Conservation (phyloP, 192 early-diverging fungal species). For the Funneliformis mosseae region DNA sequence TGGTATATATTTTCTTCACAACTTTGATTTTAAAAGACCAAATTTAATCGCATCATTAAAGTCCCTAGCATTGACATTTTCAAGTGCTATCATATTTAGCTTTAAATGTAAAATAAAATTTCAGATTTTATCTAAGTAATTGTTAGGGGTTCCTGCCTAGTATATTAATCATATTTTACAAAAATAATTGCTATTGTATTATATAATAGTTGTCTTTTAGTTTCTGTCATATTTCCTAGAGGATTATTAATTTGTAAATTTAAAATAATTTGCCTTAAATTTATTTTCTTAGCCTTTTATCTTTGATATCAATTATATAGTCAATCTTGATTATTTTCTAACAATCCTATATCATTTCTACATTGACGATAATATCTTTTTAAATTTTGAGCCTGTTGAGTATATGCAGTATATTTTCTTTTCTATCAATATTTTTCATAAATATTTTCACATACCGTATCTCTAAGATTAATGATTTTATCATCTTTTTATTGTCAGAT, state of each 20-base stretch:
- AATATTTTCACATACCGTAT: too few relatives aligned
- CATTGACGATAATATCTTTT: too few relatives aligned
- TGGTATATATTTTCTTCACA: conserved; percentile 16
- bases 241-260: conserved; percentile 6
- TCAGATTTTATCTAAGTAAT: background rate
- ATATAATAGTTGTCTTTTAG: conserved; percentile 10
- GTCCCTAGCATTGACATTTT: too few relatives aligned
- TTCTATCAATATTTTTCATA: too few relatives aligned
- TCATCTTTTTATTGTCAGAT: too few relatives aligned
- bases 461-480: too few relatives aligned
- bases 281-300: too few relatives aligned
- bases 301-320: too few relatives aligned
- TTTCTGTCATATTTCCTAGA: conserved; percentile 16
- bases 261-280: background rate
- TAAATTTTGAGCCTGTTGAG: too few relatives aligned
- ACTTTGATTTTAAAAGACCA: conserved; percentile 10
- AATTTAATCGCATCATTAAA: conserved; percentile 23
- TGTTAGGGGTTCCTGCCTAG: background rate
- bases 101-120: background rate
- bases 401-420: too few relatives aligned
- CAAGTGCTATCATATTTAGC: conserved; percentile 13
- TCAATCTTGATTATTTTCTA: too few relatives aligned
- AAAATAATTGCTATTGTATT: background rate
- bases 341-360: too few relatives aligned
- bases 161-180: background rate